Conservation (phyloP, 208 protist species). For the Leishmania turanica region DNA sequence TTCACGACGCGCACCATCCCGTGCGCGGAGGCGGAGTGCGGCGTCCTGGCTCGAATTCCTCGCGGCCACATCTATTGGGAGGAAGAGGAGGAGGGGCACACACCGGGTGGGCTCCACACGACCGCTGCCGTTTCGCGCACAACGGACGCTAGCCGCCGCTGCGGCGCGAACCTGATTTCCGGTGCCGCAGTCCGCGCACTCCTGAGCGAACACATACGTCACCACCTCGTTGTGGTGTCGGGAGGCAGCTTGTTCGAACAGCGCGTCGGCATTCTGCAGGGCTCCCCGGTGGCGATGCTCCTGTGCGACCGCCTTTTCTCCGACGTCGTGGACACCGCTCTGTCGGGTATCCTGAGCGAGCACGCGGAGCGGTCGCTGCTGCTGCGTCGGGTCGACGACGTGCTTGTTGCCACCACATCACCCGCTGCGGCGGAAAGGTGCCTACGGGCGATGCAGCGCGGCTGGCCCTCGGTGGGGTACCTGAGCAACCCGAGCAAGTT, state of each 20-base stretch:
- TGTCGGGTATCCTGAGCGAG: conserved; percentile 27
- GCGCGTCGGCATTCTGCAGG: conserved; percentile 61
- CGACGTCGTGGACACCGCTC: conserved; percentile 28
- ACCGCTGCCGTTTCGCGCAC: neutral
- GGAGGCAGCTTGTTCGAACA: conserved; percentile 47
- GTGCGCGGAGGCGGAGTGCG: conserved; percentile 11
- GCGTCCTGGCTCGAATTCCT: conserved; percentile 41
- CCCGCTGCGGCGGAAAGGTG: conserved; percentile 52
- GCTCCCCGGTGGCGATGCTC: conserved; percentile 78
- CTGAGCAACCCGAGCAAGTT: conserved; percentile 23
- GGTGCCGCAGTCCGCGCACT: conserved; percentile 41
- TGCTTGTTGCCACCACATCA: conserved; percentile 66
- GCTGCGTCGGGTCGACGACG: conserved; percentile 79
- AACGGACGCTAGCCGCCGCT: neutral
- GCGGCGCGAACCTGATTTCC: conserved; percentile 12
- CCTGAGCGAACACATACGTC: conserved; percentile 46
- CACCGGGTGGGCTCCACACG: neutral
- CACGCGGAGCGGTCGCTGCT: conserved; percentile 55
- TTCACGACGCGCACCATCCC: conserved; percentile 32
- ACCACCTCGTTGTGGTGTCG: conserved; percentile 46
- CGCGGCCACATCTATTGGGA: conserved; percentile 50
- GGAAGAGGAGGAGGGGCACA: conserved; percentile 6
- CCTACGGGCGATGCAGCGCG: conserved; percentile 35
- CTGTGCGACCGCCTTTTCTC: conserved; percentile 68
- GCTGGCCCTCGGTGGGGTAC: conserved; percentile 70